phyloP scores from a whole-genome alignment of 208 protist species.

The Crithidia expoeki region DNA sequence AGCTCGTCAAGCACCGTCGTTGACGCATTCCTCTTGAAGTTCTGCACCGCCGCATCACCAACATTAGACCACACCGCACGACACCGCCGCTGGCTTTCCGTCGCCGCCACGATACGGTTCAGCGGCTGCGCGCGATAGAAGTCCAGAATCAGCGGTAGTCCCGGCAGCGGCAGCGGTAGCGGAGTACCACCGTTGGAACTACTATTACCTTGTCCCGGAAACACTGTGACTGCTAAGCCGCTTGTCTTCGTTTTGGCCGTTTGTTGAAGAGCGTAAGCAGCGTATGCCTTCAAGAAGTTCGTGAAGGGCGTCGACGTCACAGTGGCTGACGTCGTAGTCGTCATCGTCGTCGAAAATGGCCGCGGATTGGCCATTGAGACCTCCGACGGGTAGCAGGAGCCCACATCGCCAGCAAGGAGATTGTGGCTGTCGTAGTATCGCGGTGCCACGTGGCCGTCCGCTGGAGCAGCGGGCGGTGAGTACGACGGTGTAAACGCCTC shows the following conservation, averaged over 20 bases:
- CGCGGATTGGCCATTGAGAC: not conserved
- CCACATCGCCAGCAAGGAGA: not conserved
- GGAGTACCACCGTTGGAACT: not conserved
- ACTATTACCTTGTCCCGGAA: not conserved
- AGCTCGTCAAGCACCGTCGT: conserved; percentile 32
- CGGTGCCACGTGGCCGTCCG: conserved; percentile 6
- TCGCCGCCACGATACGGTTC: conserved; percentile 27
- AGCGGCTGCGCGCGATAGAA: conserved; percentile 43
- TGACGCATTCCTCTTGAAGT: conserved; percentile 14
- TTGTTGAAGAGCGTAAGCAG: conserved; percentile 14
- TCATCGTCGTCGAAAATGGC: conserved; percentile 11
- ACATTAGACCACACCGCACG: conserved; percentile 21
- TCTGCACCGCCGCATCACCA: not conserved
- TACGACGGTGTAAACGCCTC: conserved; percentile 14
- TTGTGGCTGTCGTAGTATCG: not conserved
- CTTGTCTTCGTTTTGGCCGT: not conserved
- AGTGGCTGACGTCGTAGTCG: not conserved
- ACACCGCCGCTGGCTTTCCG: conserved; percentile 26
- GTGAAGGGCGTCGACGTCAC: conserved; percentile 27
- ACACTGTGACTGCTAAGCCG: not conserved
- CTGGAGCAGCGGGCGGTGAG: conserved; percentile 16
- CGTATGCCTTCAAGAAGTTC: conserved; percentile 53
- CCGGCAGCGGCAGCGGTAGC: not conserved
- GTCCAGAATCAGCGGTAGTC: conserved; percentile 15
- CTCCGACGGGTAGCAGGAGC: not conserved